Base-by-base conservation (phyloP, 805 yeast genomes). In the Tetrapisispora fleetii region DNA sequence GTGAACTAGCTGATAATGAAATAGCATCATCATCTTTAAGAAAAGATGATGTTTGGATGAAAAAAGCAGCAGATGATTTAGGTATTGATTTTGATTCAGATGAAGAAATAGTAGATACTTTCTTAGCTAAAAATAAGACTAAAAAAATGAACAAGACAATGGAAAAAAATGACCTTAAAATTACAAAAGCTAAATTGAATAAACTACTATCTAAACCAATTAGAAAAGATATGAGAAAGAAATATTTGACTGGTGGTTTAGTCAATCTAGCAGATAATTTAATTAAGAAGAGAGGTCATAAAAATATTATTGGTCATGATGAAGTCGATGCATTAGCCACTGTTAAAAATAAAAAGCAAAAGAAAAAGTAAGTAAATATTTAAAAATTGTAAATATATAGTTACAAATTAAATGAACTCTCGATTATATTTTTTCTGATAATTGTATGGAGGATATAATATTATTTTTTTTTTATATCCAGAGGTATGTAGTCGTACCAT, bases 1-100 rank as follows among this genome's bases (percentile, higher is more conserved):
- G 83, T 21, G 77, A 81, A 57, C 69, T 93, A 45, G 90, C 95
- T 0, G 95, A 86, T 54, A 73, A 86, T 17, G 79, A 78, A 37
- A 70, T 81, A 16, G 77, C 82, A 2, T 66, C 77, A 2, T 76
- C 81, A 18, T 76, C 85, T 5, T 66, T 79, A 33, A 72, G 71
- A 37, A 84, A 83, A 57, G 93, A 88, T 54, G 80, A 80, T 48
- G 72, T 78, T 22, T 89, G 98, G 97, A 71, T 89, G 51, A 76
- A 79, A 50, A 80, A 87, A 60, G 97, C 96, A 0, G 98, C 98
- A 0, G 93, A 85, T 47, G 99, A 93, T 45, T 72, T 93, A 48
- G 99, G 95, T 9, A 67, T 90, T 37, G 96, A 85, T 35, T 73
- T 81, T 45, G 66, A 80, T 47, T 71, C 77, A 41, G 90, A 83